A percentile compares a stretch with the other conserved stretches of the same genome.
phyloP scores from a whole-genome alignment of 1,139 yeast genomes.

The Eremothecium cymbalariae region DNA sequence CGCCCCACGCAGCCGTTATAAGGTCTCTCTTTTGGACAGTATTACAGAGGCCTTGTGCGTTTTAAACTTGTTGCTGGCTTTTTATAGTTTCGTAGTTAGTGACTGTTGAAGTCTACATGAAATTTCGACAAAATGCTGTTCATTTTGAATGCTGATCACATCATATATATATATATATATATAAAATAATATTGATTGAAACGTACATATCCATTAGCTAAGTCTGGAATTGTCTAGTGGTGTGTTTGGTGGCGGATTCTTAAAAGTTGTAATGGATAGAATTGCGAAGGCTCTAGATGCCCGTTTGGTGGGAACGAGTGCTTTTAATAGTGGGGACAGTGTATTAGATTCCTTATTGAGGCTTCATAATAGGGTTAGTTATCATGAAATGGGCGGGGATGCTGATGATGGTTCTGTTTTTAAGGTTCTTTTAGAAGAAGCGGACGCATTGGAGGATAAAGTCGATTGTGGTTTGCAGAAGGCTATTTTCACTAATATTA shows the following conservation, averaged over 20 bases:
- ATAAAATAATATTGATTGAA: no score
- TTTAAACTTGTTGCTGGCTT: no score
- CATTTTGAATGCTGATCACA: no score
- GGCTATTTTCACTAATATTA: conserved; percentile 19
- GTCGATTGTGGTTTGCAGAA: conserved; percentile 11
- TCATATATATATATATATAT: no score
- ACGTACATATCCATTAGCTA: no score
- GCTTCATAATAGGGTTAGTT: conserved; percentile 26
- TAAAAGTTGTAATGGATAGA: conserved; percentile 7
- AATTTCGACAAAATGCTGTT: background rate
- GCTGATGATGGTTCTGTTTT: conserved; percentile 14
- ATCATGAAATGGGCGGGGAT: conserved; percentile 18
- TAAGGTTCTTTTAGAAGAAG: conserved; percentile 20
- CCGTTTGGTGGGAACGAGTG: conserved; percentile 23
- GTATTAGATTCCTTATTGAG: conserved; percentile 21
- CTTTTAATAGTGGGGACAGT: conserved; percentile 18
- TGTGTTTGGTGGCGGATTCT: background rate
- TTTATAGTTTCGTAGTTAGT: conserved; percentile 1
- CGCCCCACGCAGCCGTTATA: background rate
- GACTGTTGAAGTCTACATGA: background rate
- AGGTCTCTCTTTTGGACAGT: background rate
- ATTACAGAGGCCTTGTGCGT: no score
- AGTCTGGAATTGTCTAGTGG: no score
- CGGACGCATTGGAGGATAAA: conserved; percentile 14
- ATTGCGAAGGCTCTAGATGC: conserved; percentile 18